Evolutionary conservation across 371 early-diverging fungal genomes (phyloP).

Genomic region (Phascolomyces articulosus): DNA sequence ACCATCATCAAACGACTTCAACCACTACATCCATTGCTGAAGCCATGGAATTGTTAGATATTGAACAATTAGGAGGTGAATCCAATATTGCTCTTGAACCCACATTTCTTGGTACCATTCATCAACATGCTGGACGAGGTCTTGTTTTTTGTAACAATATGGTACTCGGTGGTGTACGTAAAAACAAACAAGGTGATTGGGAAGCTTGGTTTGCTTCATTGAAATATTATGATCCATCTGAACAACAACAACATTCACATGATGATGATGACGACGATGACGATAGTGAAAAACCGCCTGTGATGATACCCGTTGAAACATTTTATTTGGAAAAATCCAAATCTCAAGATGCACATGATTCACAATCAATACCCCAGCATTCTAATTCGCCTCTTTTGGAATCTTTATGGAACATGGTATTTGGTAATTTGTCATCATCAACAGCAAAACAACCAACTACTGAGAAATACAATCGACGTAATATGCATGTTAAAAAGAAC

Average conservation of each 20-base stretch:
- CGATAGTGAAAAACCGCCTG: not conserved
- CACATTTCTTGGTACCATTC: conserved; percentile 33
- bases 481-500: not conserved
- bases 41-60: conserved; percentile 27
- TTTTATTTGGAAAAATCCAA: conserved; percentile 21
- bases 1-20: not conserved
- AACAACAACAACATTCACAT: no score
- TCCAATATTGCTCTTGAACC: conserved; percentile 21
- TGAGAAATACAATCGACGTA: not conserved
- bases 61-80: conserved; percentile 31
- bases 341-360: not conserved
- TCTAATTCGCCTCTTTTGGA: not conserved
- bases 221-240: conserved; percentile 29
- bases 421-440: not conserved
- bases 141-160: conserved; percentile 40
- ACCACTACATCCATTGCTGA: not conserved
- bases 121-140: conserved; percentile 31
- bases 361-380: not conserved
- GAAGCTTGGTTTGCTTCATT: conserved; percentile 45
- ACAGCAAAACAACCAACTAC: not conserved
- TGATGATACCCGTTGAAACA: conserved; percentile 25
- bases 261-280: not conserved
- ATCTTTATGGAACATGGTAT: not conserved
- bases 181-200: conserved; percentile 24
- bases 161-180: conserved; percentile 41